phyloP scores from a whole-genome alignment of 306 rosid genomes.

The Lupinus albus region DNA sequence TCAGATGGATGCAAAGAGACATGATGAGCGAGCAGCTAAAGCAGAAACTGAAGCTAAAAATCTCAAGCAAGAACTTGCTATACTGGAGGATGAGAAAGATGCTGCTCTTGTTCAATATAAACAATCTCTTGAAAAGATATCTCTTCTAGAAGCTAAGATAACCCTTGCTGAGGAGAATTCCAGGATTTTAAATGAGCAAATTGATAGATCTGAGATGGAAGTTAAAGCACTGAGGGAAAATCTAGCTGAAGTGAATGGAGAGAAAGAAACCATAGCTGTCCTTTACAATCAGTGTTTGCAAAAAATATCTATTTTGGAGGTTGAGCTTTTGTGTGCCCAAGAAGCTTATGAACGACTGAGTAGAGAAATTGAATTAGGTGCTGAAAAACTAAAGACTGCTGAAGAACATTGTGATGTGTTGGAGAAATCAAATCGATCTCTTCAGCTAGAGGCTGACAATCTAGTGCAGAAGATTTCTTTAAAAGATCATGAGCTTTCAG shows the following conservation, averaged over 20 bases:
- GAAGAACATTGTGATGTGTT: slow-evolving; percentile 61
- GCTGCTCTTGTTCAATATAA: slow-evolving; percentile 59
- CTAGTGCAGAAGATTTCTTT: slow-evolving; percentile 69
- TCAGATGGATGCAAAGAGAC: slow-evolving; percentile 58
- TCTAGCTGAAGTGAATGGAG: slow-evolving; percentile 53
- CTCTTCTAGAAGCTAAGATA: slow-evolving; percentile 71
- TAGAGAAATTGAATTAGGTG: slow-evolving; percentile 57
- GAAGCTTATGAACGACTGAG: slow-evolving; percentile 56
- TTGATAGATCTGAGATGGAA: slow-evolving; percentile 66
- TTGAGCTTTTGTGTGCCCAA: slow-evolving; percentile 64
- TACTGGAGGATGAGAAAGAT: slow-evolving; percentile 73
- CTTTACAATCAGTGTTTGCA: slow-evolving; percentile 69
- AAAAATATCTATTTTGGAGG: slow-evolving; percentile 70
- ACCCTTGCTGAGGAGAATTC: slow-evolving; percentile 71
- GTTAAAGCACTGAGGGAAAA: slow-evolving; percentile 57
- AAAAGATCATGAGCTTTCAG: slow-evolving; percentile 78
- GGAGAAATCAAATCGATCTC: slow-evolving; percentile 75
- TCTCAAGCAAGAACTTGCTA: slow-evolving; percentile 64
- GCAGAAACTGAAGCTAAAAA: slow-evolving; percentile 69
- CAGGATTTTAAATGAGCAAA: slow-evolving; percentile 61
- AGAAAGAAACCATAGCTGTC: slow-evolving; percentile 67
- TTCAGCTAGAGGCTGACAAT: slow-evolving; percentile 65
- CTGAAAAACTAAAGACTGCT: slow-evolving; percentile 58
- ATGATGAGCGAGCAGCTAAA: slow-evolving; percentile 57
- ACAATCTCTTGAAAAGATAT: slow-evolving; percentile 68